Percentiles rank a stretch among this genome's conserved stretches.
These are phyloP conservation scores for Torulaspora globosa DNA, from an alignment of 1,139 yeast species.

Conservation along the genomic window DNA sequence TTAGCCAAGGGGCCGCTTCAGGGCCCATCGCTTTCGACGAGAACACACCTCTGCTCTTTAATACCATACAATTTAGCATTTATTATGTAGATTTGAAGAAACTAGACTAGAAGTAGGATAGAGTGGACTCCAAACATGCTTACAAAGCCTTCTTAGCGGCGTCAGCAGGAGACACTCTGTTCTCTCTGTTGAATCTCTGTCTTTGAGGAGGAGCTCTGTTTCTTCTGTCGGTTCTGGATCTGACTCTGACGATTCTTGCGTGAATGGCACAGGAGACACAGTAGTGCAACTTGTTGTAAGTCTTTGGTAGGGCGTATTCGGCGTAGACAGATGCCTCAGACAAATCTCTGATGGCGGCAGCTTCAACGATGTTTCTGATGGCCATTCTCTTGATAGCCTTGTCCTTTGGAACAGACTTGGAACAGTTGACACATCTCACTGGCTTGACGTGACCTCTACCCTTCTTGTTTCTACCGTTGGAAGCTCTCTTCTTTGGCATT, in stretches of 20 bases:
- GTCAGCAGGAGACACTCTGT: slow-evolving; percentile 94
- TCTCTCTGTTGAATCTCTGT: slow-evolving; percentile 90
- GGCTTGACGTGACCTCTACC: slow-evolving; percentile 99
- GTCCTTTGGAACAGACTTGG: slow-evolving; percentile 99
- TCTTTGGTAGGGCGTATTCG: slow-evolving; percentile 99
- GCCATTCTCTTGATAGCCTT: slow-evolving; percentile 99
- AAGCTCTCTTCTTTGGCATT: slow-evolving; percentile 99
- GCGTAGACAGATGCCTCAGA: slow-evolving; percentile 99
- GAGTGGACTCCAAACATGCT: slow-evolving; percentile 16
- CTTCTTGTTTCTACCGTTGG: slow-evolving; percentile 99
- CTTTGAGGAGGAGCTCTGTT: slow-evolving; percentile 99
- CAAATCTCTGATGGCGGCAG: slow-evolving; percentile 99
- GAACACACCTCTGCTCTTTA: no score
- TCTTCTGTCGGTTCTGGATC: slow-evolving; percentile 98
- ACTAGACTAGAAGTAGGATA: slow-evolving; percentile 9
- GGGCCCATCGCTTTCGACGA: neutral
- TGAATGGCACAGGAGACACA: slow-evolving; percentile 99
- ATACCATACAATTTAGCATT: slow-evolving; percentile 7
- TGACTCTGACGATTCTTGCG: slow-evolving; percentile 99
- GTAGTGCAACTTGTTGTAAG: slow-evolving; percentile 99
- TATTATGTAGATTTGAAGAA: slow-evolving; percentile 6
- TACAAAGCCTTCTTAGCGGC: slow-evolving; percentile 91
- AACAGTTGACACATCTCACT: slow-evolving; percentile 99
- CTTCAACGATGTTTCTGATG: slow-evolving; percentile 99
- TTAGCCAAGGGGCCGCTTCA: neutral